Conservation (phyloP, 169 alveolate species). For the Fabrea salina region DNA sequence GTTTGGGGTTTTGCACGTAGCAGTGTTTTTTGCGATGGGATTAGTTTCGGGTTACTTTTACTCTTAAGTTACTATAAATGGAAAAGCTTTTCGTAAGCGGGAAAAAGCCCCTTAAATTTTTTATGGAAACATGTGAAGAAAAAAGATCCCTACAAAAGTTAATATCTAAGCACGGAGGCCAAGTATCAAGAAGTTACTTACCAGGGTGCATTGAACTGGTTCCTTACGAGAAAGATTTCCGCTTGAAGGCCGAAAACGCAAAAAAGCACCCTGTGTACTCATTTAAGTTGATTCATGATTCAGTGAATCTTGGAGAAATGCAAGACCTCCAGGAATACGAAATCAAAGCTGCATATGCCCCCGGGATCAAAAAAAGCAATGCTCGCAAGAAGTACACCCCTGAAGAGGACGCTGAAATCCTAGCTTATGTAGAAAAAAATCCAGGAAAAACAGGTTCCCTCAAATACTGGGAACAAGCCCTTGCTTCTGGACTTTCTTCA, state of each 20-base stretch:
- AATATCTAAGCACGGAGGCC: neutral
- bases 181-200: neutral
- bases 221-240: neutral
- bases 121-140: neutral
- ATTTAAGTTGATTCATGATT: neutral
- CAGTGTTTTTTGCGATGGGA: too few species aligned
- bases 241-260: neutral
- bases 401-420: neutral
- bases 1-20: too few species aligned
- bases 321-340: neutral
- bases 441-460: neutral
- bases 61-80: too few species aligned
- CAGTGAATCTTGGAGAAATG: neutral
- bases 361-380: neutral
- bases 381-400: neutral
- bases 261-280: neutral
- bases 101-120: neutral
- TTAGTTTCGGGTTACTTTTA: too few species aligned
- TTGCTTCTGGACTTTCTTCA: neutral
- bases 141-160: neutral
- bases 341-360: neutral
- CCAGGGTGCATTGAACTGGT: neutral
- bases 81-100: neutral
- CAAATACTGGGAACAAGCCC: neutral
- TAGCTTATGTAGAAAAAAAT: neutral